phyloP scores from a whole-genome alignment of 1,139 yeast genomes.

The Saccharomycopsis crataegensis region DNA sequence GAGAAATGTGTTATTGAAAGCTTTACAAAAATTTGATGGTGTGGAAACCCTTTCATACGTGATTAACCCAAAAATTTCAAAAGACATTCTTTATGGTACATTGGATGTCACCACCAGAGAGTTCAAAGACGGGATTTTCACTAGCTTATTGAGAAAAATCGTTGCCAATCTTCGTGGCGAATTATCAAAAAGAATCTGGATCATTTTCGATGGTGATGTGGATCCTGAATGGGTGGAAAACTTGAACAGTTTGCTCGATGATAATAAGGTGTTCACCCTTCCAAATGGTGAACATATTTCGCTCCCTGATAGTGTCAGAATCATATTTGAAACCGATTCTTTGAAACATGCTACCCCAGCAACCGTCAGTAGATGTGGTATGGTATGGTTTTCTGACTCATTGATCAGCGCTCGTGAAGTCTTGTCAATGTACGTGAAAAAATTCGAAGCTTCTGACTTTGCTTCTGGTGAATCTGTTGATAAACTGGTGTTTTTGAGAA shows the following conservation, averaged over 20 bases:
- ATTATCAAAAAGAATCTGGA: constrained; percentile 53
- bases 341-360: constrained; percentile 76
- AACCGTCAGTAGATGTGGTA: constrained; percentile 88
- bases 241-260: constrained; percentile 85
- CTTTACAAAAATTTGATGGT: constrained; percentile 34
- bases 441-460: neutral
- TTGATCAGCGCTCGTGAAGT: constrained; percentile 26
- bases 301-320: constrained; percentile 54
- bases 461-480: neutral
- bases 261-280: constrained; percentile 69
- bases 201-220: constrained; percentile 86
- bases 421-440: neutral
- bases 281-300: constrained; percentile 85
- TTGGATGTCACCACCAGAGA: constrained; percentile 76
- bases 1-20: constrained; percentile 42
- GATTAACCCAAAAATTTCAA: constrained; percentile 73
- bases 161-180: constrained; percentile 56
- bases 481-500: neutral
- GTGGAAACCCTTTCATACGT: constrained; percentile 36
- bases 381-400: constrained; percentile 59
- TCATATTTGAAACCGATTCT: constrained; percentile 72
- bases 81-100: constrained; percentile 61
- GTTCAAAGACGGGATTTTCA: constrained; percentile 88
- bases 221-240: constrained; percentile 96
- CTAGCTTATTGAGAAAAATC: constrained; percentile 56